A percentile compares a stretch with the other conserved stretches of the same genome.
Evolutionary conservation across 441 rosid species (phyloP).

Genomic region (Metrosideros polymorpha): DNA sequence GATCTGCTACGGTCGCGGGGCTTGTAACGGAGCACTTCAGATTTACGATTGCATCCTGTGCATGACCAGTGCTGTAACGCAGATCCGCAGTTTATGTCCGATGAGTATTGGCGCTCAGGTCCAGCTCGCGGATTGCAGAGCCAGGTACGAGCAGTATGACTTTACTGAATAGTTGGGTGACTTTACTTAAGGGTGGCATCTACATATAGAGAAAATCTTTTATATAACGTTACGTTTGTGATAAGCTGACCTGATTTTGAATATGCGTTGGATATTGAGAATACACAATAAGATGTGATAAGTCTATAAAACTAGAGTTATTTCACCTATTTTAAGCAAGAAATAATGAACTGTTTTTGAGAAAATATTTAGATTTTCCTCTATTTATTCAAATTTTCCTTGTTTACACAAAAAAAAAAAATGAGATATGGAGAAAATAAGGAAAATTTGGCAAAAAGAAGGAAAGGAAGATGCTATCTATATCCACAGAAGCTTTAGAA

Average conservation of each 20-base stretch:
- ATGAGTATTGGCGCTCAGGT: neutral
- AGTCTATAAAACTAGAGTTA: no score
- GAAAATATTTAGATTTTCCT: no score
- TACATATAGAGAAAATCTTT: neutral
- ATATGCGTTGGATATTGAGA: no score
- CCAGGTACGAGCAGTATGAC: neutral
- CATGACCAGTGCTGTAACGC: neutral
- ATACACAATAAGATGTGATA: neutral
- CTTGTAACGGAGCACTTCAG: neutral
- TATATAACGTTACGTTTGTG: neutral
- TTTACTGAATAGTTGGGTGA: neutral
- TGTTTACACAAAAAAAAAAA: no score
- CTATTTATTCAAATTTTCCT: no score
- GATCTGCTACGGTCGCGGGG: neutral
- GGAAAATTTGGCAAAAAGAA: no score
- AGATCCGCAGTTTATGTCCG: neutral
- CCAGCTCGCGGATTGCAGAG: neutral
- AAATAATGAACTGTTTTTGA: no score
- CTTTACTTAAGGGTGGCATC: neutral
- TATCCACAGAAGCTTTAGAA: no score
- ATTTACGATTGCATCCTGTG: neutral
- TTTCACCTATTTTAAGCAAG: no score
- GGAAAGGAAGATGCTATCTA: no score
- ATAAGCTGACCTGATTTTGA: neutral
- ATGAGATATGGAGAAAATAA: no score